These are phyloP conservation scores for Stenocarpella maydis DNA, from an alignment of 2,329 filamentous ascomycete species.

Conservation along the genomic window DNA sequence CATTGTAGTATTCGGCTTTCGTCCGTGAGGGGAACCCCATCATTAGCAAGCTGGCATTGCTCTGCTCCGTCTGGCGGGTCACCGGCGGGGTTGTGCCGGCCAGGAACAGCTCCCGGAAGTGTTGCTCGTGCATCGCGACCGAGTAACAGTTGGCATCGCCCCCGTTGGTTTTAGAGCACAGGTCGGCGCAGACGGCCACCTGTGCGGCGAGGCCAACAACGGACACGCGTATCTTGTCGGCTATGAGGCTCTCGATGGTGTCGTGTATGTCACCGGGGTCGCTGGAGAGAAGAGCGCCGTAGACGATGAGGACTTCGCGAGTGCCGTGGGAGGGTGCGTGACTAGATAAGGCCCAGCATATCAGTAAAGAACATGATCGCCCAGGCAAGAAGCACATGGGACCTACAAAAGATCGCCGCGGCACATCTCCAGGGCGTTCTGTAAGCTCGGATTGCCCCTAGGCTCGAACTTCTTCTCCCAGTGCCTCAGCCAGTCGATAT, in stretches of 20 bases:
- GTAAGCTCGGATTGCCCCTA: slow-evolving; percentile 80
- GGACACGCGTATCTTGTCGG: slow-evolving; percentile 85
- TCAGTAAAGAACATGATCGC: slow-evolving; percentile 32
- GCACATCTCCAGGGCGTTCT: slow-evolving; percentile 96
- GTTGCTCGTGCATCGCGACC: slow-evolving; percentile 85
- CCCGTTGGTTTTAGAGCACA: slow-evolving; percentile 86
- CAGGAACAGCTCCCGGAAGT: slow-evolving; percentile 90
- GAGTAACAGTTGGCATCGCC: slow-evolving; percentile 80
- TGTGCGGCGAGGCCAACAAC: slow-evolving; percentile 92
- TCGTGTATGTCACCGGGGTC: slow-evolving; percentile 96
- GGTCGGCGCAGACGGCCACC: slow-evolving; percentile 89
- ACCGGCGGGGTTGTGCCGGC: slow-evolving; percentile 89
- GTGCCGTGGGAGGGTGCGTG: slow-evolving; percentile 94
- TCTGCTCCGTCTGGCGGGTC: slow-evolving; percentile 70
- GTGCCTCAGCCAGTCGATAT: slow-evolving; percentile 77
- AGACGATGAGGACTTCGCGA: slow-evolving; percentile 89
- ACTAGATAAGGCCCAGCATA: slow-evolving; percentile 50
- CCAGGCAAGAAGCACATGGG: neutral
- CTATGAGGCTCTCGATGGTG: slow-evolving; percentile 80
- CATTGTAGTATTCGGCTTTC: slow-evolving; percentile 49
- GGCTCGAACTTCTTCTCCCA: slow-evolving; percentile 72
- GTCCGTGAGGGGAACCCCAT: slow-evolving; percentile 97
- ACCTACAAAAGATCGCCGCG: slow-evolving; percentile 84
- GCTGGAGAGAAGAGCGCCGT: slow-evolving; percentile 87
- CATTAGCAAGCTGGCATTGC: slow-evolving; percentile 78